Percentiles rank a stretch among this genome's conserved stretches.
phyloP scores from a whole-genome alignment of 1,139 yeast species.

The Entelexis sorbosivorans region DNA sequence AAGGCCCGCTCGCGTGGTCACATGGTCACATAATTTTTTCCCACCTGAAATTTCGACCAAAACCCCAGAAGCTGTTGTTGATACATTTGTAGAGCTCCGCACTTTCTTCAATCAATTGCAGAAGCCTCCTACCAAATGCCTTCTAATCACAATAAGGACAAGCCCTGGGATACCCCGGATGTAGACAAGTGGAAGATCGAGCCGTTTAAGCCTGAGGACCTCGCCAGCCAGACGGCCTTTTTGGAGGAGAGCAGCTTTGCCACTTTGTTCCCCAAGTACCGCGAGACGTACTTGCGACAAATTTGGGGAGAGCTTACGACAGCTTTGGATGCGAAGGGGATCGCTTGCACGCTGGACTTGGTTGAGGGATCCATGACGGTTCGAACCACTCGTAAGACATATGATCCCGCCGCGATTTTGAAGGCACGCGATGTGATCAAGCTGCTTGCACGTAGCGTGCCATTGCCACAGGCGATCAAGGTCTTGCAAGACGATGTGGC shows the following conservation, averaged over 20 bases:
- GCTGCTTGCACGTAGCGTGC: slow-evolving; percentile 88
- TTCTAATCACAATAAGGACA: slow-evolving; percentile 84
- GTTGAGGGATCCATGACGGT: slow-evolving; percentile 98
- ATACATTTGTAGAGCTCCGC: background rate
- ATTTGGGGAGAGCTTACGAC: slow-evolving; percentile 91
- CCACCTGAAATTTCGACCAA: background rate
- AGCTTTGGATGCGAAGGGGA: slow-evolving; percentile 58
- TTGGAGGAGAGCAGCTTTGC: slow-evolving; percentile 91
- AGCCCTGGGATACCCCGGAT: slow-evolving; percentile 97
- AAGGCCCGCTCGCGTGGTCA: background rate
- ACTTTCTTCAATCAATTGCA: background rate
- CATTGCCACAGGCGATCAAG: slow-evolving; percentile 91
- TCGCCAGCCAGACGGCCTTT: slow-evolving; percentile 73
- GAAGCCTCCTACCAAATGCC: slow-evolving; percentile 45
- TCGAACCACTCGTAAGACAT: slow-evolving; percentile 87
- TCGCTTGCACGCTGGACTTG: slow-evolving; percentile 72
- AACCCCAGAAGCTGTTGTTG: background rate
- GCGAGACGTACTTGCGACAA: slow-evolving; percentile 80
- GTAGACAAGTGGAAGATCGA: slow-evolving; percentile 89
- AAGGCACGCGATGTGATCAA: slow-evolving; percentile 93
- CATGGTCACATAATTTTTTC: background rate
- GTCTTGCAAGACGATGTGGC: slow-evolving; percentile 86
- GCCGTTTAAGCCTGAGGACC: slow-evolving; percentile 83
- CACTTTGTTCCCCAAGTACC: slow-evolving; percentile 90
- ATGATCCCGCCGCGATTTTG: slow-evolving; percentile 84